Evolutionary conservation across 2,329 filamentous ascomycete genomes (phyloP).

Genomic region (Metarhizium brunneum): DNA sequence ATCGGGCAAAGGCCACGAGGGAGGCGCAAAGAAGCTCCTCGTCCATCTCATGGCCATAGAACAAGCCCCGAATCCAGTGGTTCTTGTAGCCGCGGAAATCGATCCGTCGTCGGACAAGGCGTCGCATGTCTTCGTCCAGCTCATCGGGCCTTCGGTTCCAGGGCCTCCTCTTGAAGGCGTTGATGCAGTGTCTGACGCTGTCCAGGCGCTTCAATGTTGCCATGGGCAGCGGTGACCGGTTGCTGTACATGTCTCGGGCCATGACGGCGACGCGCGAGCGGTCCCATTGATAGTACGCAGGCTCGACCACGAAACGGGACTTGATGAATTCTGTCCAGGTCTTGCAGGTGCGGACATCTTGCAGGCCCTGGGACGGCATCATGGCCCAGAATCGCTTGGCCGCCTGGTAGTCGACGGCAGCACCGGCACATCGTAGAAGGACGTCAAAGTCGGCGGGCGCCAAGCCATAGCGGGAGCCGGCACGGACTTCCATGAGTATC

Average conservation of each 20-base stretch:
- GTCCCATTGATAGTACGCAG: slow-evolving; percentile 37
- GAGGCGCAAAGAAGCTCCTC: slow-evolving; percentile 31
- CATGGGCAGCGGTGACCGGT: slow-evolving; percentile 7
- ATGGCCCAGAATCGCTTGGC: slow-evolving; percentile 27
- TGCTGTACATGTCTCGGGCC: slow-evolving; percentile 28
- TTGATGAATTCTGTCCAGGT: slow-evolving; percentile 37
- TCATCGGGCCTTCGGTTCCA: slow-evolving; percentile 20
- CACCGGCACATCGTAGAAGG: slow-evolving; percentile 38
- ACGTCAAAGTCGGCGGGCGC: slow-evolving; percentile 32
- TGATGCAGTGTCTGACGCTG: slow-evolving; percentile 19
- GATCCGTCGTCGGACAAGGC: slow-evolving; percentile 17
- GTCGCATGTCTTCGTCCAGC: slow-evolving; percentile 15
- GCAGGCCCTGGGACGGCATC: slow-evolving; percentile 18
- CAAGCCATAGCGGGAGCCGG: slow-evolving; percentile 16
- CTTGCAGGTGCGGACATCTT: slow-evolving; percentile 19
- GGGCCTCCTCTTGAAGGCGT: slow-evolving; percentile 16
- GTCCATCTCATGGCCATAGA: slow-evolving; percentile 20
- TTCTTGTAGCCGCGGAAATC: slow-evolving; percentile 14
- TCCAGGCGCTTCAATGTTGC: slow-evolving; percentile 18
- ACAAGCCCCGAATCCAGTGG: slow-evolving; percentile 19
- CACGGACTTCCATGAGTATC: slow-evolving; percentile 24
- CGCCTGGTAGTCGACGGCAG: slow-evolving; percentile 26
- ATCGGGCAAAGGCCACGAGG: slow-evolving; percentile 33
- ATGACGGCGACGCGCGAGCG: slow-evolving; percentile 28
- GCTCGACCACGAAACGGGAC: slow-evolving; percentile 36